Evolutionary conservation across 495 filamentous ascomycete genomes (phyloP).

Genomic region (Parmelia sp.): DNA sequence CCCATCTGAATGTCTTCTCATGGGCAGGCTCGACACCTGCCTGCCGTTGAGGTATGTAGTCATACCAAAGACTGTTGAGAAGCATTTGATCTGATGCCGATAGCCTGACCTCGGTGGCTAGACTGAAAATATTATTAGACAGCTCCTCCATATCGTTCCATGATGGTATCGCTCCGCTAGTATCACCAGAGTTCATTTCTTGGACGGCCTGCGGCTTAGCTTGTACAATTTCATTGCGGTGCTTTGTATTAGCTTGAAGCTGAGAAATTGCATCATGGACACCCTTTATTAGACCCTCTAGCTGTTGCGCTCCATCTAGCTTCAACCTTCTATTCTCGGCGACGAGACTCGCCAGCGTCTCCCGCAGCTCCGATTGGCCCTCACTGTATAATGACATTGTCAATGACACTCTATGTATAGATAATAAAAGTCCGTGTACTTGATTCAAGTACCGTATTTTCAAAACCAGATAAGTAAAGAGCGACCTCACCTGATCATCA

Average conservation of each 20-base stretch:
- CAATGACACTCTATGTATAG: no score
- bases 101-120: slow-evolving; percentile 19
- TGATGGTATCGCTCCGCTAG: not conserved
- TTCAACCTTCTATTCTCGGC: not conserved
- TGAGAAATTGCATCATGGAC: not conserved
- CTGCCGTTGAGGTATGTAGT: slow-evolving; percentile 23
- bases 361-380: not conserved
- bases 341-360: not conserved
- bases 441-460: no score
- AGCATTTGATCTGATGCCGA: slow-evolving; percentile 15
- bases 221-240: no score
- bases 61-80: slow-evolving; percentile 21
- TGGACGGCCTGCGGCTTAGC: no score
- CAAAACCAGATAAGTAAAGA: no score
- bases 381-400: no score
- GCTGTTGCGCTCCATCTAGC: not conserved
- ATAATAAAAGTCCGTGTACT: no score
- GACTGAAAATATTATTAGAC: not conserved
- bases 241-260: not conserved
- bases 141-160: not conserved
- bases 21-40: slow-evolving; percentile 24
- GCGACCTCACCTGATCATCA: slow-evolving; percentile 23
- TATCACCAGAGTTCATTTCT: not conserved
- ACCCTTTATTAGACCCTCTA: not conserved
- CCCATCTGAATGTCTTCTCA: slow-evolving; percentile 29